Evolutionary conservation across 495 filamentous ascomycete genomes (phyloP), one percentile per base, ranked within the genome.

Genomic region (Entonaema liquescens): DNA sequence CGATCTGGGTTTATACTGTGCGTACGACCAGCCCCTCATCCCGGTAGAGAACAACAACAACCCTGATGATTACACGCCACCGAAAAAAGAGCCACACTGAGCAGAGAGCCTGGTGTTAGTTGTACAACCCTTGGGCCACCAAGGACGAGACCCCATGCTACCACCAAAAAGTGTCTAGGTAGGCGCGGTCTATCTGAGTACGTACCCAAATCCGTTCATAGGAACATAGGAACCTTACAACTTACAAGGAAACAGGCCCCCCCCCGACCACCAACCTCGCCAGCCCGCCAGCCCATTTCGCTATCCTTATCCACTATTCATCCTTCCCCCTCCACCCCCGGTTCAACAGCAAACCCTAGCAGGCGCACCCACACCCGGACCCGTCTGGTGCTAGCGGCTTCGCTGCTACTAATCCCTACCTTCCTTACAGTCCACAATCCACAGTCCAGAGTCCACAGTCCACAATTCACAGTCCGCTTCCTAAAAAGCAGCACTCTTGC

Each of bases 61-160:
- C 65, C 70, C 58, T 73, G 70, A 69, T 71, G 70, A 69, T 68
- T 73, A 74, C 72, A 77, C 74, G 68, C 74, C 65, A 73, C 70
- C 70, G 68, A 74, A 72, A 59, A 71, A 54, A 53, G 72, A 74
- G 72, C 74, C 68, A 76, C 69, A 76, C 63, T 72, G 67, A 62
- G 44, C 57, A 73, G 72, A 67, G 64, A 63, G 47, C 62, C 62
- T 74, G 60, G 70, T 69, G 69, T 72, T 71, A 67, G 71, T 70
- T 74, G 74, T 73, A 74, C 71, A 60, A 74, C 67, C 67, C 67
- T 53, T 70, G 29, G 71, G 71, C 71, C 71, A 40, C 67, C 58
- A 64, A 67, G 66, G 50, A 62, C 66, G 59, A 71, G 67, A 62
- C 67, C 71, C 62, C 67, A 70, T 74, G 62, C 59, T 68, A 61